Evolutionary conservation across 2,329 filamentous ascomycete genomes (phyloP), one percentile per base, ranked within the genome.

Genomic region (Gliomastix tumulicola): DNA sequence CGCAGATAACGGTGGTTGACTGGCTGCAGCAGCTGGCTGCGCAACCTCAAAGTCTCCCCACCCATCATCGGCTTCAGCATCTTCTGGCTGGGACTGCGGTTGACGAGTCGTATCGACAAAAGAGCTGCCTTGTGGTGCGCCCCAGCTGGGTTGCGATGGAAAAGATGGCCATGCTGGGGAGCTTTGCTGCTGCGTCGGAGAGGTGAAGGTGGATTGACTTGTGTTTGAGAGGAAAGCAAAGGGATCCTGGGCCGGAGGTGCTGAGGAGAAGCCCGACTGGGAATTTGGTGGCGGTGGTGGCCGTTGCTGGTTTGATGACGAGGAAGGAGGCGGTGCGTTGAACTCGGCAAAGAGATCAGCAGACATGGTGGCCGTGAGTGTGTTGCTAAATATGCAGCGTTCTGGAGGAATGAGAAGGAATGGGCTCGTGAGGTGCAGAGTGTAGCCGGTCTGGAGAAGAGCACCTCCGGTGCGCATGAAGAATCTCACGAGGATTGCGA

Each of bases 11-110:
- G 38, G 21, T 8, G 34, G 19, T 27, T 27, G 25, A 15, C 21
- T 9, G 13, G 25, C 17, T 6, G 27, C 21, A 28, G 17, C 11
- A n/a, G 25, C 9, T 12, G 27, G 7, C n/a, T 68, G 58, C 13
- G 75, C 76, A 31, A 71, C 67, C 54, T 83, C 79, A 48, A 84
- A 84, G 38, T 83, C 79, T 1, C 80, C 80, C 72, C 80, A 84
- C 20, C 68, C 74, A 48, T 82, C 77, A 7, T 79, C 72, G 4
- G 73, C 74, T 6, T 63, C 59, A 17, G 42, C 49, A 23, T 28
- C 25, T 16, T 28, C 13, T 28, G 25, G 50, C 34, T 20, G 42
- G 18, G 20, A 32, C 32, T 35, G 22, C 10, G 36, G 30, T 21
- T 38, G 36, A 19, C 15, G 32, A 19, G 32, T 11, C 15, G 32